Evolutionary conservation across 495 filamentous ascomycete species (phyloP).

Genomic region (Podospora fimiseda): DNA sequence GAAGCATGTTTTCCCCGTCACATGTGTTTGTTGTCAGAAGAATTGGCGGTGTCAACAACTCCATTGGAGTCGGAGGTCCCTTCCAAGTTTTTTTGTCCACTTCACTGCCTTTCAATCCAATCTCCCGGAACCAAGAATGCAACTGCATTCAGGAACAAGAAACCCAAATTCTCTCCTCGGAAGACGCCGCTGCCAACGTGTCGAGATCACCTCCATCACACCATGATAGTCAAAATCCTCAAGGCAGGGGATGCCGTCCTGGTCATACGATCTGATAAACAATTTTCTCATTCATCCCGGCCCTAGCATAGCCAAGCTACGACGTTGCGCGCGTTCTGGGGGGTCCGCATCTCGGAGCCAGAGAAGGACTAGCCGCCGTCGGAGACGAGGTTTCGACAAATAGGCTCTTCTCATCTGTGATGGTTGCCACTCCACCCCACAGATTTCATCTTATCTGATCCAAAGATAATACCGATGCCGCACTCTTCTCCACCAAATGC

Average conservation of each 20-base stretch:
- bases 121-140: background rate
- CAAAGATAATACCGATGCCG: conserved; percentile 45
- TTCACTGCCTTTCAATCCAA: background rate
- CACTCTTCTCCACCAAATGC: conserved; percentile 10
- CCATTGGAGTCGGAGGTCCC: too few relatives aligned
- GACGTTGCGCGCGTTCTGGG: background rate
- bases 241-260: background rate
- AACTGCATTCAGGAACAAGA: background rate
- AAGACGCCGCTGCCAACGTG: too few relatives aligned
- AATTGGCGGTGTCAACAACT: too few relatives aligned
- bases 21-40: conserved; percentile 5
- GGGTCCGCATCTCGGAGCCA: conserved; percentile 16
- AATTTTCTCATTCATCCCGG: conserved; percentile 13
- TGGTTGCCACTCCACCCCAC: conserved; percentile 8
- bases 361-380: conserved; percentile 4
- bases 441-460: conserved; percentile 47
- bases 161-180: background rate
- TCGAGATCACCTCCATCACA: too few relatives aligned
- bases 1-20: conserved; percentile 10
- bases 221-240: too few relatives aligned
- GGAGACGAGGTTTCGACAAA: conserved; percentile 2
- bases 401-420: background rate
- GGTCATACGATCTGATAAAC: conserved; percentile 31
- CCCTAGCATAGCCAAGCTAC: background rate
- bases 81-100: too few relatives aligned